A percentile compares a stretch with the other conserved stretches of the same genome.
Conservation (phyloP, 1,284 basidiomycete species). For the Neolentinus lepideus region DNA sequence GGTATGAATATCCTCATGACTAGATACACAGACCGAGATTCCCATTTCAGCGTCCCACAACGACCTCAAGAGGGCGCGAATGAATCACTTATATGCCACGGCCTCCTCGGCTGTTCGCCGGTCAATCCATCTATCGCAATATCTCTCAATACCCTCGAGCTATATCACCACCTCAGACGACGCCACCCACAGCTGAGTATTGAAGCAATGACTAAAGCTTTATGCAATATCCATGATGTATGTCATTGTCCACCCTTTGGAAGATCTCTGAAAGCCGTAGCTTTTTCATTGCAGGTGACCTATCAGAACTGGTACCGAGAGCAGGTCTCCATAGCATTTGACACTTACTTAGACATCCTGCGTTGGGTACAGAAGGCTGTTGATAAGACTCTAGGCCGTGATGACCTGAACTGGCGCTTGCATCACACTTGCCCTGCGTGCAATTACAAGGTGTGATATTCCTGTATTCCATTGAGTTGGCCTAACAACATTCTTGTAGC, state of each 20-base stretch:
- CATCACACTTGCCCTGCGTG: constrained; percentile 21
- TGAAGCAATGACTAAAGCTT: constrained; percentile 10
- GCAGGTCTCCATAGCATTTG: constrained; percentile 12
- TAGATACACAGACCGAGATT: background rate
- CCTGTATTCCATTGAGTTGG: background rate
- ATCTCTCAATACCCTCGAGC: constrained; percentile 11
- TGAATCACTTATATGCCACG: background rate
- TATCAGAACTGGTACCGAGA: background rate
- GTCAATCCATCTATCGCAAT: constrained; percentile 12
- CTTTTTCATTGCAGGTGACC: background rate
- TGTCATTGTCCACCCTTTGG: background rate
- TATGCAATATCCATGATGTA: constrained; percentile 15
- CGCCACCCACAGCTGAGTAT: constrained; percentile 17
- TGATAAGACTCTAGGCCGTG: constrained; percentile 1
- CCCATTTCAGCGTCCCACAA: background rate
- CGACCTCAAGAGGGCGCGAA: background rate
- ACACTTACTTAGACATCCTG: constrained; percentile 12
- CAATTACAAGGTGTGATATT: constrained; percentile 14
- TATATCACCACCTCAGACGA: constrained; percentile 16
- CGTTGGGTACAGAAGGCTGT: constrained; percentile 1
- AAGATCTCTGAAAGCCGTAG: background rate
- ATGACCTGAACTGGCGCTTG: constrained; percentile 9
- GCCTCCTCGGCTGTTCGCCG: constrained; percentile 6
- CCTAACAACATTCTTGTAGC: background rate
- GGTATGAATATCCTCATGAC: background rate